These are phyloP conservation scores for Liriodendron chinense DNA, from an alignment of 164 flowering plant genomes.

Conservation along the genomic window DNA sequence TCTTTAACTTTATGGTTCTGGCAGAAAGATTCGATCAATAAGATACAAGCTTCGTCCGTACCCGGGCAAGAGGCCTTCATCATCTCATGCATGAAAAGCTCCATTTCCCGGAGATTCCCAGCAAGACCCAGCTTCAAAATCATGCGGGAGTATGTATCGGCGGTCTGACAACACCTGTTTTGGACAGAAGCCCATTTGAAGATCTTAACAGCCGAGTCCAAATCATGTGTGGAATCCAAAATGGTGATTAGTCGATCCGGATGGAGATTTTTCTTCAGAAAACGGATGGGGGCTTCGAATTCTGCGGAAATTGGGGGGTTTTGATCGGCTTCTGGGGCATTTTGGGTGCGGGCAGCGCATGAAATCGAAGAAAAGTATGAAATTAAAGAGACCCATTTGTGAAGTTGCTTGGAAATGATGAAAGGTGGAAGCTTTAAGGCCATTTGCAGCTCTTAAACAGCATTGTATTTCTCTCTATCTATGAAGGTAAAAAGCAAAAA, in stretches of 20 bases:
- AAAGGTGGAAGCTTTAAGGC: constrained; percentile 43
- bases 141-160: constrained; percentile 41
- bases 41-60: constrained; percentile 31
- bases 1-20: constrained; percentile 35
- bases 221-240: constrained; percentile 41
- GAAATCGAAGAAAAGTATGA: constrained; percentile 38
- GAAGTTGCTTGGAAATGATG: constrained; percentile 25
- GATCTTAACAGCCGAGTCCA: constrained; percentile 43
- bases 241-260: constrained; percentile 45
- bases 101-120: constrained; percentile 50
- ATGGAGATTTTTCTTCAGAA: constrained; percentile 32
- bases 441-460: constrained; percentile 17
- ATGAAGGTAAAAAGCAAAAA: too few species aligned
- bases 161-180: constrained; percentile 41
- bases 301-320: constrained; percentile 18
- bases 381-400: constrained; percentile 28
- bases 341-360: constrained; percentile 22
- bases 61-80: constrained; percentile 34
- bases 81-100: constrained; percentile 46
- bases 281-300: constrained; percentile 32
- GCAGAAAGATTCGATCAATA: constrained; percentile 40
- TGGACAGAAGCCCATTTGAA: constrained; percentile 67
- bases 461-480: too few species aligned
- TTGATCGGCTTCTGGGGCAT: constrained; percentile 23
- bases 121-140: constrained; percentile 58